phyloP scores from a whole-genome alignment of 805 yeast species.

The Starmerella asiatica region DNA sequence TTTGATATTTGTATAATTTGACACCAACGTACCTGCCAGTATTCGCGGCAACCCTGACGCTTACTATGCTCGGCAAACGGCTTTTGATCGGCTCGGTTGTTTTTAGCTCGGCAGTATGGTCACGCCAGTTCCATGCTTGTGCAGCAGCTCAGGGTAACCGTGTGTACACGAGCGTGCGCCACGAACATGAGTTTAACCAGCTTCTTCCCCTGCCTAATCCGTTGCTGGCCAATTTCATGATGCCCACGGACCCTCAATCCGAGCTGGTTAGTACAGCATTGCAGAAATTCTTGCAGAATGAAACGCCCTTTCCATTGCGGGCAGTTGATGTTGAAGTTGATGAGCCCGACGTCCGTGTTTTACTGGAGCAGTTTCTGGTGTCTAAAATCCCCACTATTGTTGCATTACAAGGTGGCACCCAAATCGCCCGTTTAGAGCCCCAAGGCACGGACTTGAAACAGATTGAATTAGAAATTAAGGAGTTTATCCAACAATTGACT shows the following conservation, averaged over 20 bases:
- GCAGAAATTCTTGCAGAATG: conserved; percentile 35
- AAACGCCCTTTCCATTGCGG: conserved; percentile 40
- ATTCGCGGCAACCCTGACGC: not conserved
- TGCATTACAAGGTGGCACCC: conserved; percentile 51
- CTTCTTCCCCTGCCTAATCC: conserved; percentile 42
- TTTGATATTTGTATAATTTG: too few species aligned
- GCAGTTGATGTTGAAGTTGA: conserved; percentile 64
- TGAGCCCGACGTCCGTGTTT: conserved; percentile 45
- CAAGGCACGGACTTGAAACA: conserved; percentile 20
- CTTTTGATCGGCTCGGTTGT: conserved; percentile 15
- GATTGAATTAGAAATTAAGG: conserved; percentile 24
- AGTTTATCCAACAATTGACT: conserved; percentile 28
- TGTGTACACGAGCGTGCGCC: conserved; percentile 41
- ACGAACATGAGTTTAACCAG: conserved; percentile 46
- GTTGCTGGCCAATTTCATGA: conserved; percentile 56
- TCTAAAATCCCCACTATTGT: conserved; percentile 52
- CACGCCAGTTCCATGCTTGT: conserved; percentile 13
- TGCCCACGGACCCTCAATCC: conserved; percentile 47
- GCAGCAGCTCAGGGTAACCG: conserved; percentile 26
- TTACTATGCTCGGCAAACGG: conserved; percentile 7
- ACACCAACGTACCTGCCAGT: too few species aligned
- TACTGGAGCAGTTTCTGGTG: conserved; percentile 45
- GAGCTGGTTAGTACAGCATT: conserved; percentile 51
- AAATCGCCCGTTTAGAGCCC: conserved; percentile 31
- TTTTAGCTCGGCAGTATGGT: conserved; percentile 1